Conservation (phyloP, 176 grass and related monocot species). For the Aegilops bicornis region DNA sequence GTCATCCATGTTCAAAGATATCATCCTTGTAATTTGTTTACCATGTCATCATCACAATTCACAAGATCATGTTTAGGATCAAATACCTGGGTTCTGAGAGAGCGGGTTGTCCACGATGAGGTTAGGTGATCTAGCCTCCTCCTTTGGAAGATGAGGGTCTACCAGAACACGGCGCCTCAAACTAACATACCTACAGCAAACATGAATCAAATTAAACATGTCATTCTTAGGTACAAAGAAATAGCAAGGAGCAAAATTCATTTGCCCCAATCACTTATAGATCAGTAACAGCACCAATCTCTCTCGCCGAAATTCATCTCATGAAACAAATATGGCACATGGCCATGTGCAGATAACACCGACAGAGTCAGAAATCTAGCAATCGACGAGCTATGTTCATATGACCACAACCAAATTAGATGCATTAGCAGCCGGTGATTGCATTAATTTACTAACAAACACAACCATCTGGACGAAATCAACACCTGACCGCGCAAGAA, state of each 20-base stretch:
- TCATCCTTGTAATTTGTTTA: conserved; percentile 5
- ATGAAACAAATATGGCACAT: conserved; percentile 4
- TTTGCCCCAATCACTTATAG: conserved; percentile 17
- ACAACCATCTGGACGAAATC: conserved; percentile 21
- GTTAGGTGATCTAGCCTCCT: conserved; percentile 59
- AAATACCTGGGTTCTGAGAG: conserved; percentile 92
- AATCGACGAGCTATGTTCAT: conserved; percentile 3
- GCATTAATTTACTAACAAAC: neutral
- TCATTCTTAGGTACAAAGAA: neutral
- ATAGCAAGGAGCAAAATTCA: neutral
- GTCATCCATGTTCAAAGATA: neutral
- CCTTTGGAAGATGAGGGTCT: conserved; percentile 71
- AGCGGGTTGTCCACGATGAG: conserved; percentile 84
- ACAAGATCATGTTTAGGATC: neutral
- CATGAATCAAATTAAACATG: neutral
- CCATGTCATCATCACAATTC: neutral
- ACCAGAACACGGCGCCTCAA: conserved; percentile 70
- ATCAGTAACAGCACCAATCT: conserved; percentile 11
- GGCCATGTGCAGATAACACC: conserved; percentile 22
- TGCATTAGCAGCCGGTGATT: conserved; percentile 19
- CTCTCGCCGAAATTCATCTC: neutral
- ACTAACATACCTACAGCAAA: conserved; percentile 71
- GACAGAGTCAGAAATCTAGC: neutral
- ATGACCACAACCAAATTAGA: neutral
- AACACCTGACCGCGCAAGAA: conserved; percentile 6